Evolutionary conservation across 305 asterid genomes (phyloP), one percentile per base, ranked within the genome.

Genomic region (Fraxinus albicans): DNA sequence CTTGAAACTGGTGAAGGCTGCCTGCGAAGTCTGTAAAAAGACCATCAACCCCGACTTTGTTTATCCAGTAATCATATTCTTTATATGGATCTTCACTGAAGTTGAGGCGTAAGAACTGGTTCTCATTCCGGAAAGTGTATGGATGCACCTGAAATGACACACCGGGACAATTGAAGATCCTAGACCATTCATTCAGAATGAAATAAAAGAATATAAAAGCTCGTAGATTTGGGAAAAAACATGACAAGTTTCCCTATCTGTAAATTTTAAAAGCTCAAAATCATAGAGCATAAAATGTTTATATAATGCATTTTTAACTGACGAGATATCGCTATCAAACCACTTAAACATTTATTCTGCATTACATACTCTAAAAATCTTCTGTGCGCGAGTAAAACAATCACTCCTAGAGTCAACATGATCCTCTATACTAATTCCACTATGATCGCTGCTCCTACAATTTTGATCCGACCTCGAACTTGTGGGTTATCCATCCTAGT

Each of bases 1-100:
- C 92, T 82, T 93, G 99, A 87, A 89, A 96, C 1, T 89, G 93
- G 83, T 92, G 97, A 47, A 96, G 93, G 89, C 97, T 96, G 67
- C 98, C 98, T 0, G 98, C 86, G 86, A 96, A 96, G 67, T 96
- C 98, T 1, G 99, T 96, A 76, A 96, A 96, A 25, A 94, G 90
- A 58, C 99, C 99, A 69, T 96, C 99, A 33, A 96, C 96, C 10
- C 95, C 96, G 0, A 93, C 83, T 89, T 86, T 84, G 86, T 86
- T 93, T 78, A 95, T 77, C 98, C 99, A 96, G 85, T 84, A 96
- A 27, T 90, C 90, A 29, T 88, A 96, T 80, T 96, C 98, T 0
- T 90, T 91, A 73, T 91, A 94, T 2, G 99, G 97, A 88, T 96
- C 99, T 85, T 87, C 88, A 53, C 97, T 91, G 90, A 91, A 96